phyloP scores from a whole-genome alignment of 225 moss, liverwort and hornwort species.

The Rhytidiadelphus loreus region DNA sequence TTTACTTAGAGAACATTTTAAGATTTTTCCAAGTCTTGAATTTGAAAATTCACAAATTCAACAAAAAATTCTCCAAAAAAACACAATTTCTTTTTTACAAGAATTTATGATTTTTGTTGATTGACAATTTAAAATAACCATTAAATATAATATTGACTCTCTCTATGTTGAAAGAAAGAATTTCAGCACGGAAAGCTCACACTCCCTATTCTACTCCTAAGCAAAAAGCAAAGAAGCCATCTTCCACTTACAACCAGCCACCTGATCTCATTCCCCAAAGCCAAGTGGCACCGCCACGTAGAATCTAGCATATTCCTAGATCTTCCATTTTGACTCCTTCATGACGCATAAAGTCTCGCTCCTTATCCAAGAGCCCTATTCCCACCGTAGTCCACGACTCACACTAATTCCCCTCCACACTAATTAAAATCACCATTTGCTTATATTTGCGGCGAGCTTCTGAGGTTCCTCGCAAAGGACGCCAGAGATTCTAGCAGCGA shows the following conservation, averaged over 20 bases:
- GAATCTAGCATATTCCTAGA: not conserved
- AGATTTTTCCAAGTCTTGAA: not conserved
- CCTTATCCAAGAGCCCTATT: not conserved
- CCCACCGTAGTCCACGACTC: not conserved
- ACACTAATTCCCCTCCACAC: not conserved
- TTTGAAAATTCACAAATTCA: not conserved
- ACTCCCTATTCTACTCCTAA: not conserved
- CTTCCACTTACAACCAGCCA: not conserved
- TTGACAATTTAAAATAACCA: not conserved
- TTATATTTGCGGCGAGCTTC: not conserved
- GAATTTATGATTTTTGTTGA: not conserved
- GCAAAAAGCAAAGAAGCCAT: not conserved
- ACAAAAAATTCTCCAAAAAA: not conserved
- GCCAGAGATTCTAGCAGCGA: not conserved
- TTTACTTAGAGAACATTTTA: not conserved
- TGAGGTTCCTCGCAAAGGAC: not conserved
- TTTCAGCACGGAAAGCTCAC: not conserved
- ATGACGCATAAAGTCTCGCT: not conserved
- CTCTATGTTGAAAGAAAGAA: not conserved
- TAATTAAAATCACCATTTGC: not conserved
- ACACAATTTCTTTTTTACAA: not conserved
- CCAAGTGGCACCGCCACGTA: not conserved
- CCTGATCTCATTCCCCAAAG: not conserved
- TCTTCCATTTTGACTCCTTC: not conserved
- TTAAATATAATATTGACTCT: not conserved